phyloP scores from a whole-genome alignment of 345 rosid genomes.

The Bruguiera gymnorhiza region DNA sequence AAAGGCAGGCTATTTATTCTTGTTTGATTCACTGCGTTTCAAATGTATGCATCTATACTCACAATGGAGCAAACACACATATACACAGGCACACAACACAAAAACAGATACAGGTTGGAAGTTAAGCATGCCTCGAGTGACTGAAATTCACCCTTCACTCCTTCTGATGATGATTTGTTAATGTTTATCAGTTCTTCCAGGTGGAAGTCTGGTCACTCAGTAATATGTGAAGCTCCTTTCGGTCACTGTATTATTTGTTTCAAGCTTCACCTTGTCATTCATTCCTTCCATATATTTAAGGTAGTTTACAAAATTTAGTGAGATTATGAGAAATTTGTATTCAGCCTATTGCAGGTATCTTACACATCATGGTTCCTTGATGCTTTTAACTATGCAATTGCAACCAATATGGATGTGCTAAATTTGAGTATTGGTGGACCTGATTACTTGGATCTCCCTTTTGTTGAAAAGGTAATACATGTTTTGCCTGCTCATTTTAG shows the following conservation, averaged over 20 bases:
- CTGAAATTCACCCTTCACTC: no score
- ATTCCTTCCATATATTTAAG: slow-evolving; percentile 4
- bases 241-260: no score
- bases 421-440: slow-evolving; percentile 99
- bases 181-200: no score
- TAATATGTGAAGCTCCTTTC: no score
- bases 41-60: neutral
- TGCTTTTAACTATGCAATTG: slow-evolving; percentile 95
- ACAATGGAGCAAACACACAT: no score
- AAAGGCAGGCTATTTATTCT: neutral
- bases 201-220: no score
- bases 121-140: no score
- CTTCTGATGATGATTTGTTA: no score
- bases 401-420: slow-evolving; percentile 86
- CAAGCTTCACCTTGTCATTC: neutral
- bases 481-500: slow-evolving; percentile 12
- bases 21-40: neutral
- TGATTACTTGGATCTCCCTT: slow-evolving; percentile 96
- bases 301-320: slow-evolving; percentile 26
- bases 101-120: no score
- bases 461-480: slow-evolving; percentile 81
- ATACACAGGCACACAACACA: no score
- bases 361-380: slow-evolving; percentile 99
- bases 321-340: slow-evolving; percentile 70
- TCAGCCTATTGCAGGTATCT: slow-evolving; percentile 99